Base-by-base conservation (phyloP, 495 filamentous ascomycete genomes). In the Apodospora peruviana region DNA sequence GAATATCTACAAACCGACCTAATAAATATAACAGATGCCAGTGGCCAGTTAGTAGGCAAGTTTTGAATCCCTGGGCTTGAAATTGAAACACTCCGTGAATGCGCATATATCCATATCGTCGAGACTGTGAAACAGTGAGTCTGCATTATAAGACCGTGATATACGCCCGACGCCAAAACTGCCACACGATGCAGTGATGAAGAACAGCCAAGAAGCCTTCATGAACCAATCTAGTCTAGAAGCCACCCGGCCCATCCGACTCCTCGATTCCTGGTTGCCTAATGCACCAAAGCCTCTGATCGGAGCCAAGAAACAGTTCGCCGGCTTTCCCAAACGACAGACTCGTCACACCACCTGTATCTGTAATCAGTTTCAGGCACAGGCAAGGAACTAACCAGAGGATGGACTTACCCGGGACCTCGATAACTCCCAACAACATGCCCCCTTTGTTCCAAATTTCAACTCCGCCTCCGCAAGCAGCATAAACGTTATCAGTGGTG, bases 381-480 rank as follows among this genome's bases (percentile, higher is more conserved):
- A 21, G 14, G 21, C 21, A 37, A 47, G 14, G 17, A 7, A 17
- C 11, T 5, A 20, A 18, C 35, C 21, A 11, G 24, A 12, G 24
- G 2, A 19, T 10, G 16, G 39, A 52, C 60, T 52, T 44, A 67
- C 65, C 64, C 14, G 56, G 64, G 11, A 70, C 52, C 22, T 58
- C 60, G 21, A 70, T 60, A 0, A 67, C 48, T 1, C 74, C 75
- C 0, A 78, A 47, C 1, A 74, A 58, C 8, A 61, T 55, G 21
- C 73, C 75, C 0, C 67, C 72, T 0, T 64, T 56, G 17, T 56
- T 69, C 67, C 70, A 80, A 5, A 78, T 62, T 50, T 75, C 66
- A 10, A 78, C 61, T 9, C 76, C 75, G 45, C 74, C 75, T 0
- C 60, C 69, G 40, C 72, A 76, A 0, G 69, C 73, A 52, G 68